Base-by-base conservation (phyloP, 2,329 filamentous ascomycete species). In the Hawksworthiomyces lignivorus region DNA sequence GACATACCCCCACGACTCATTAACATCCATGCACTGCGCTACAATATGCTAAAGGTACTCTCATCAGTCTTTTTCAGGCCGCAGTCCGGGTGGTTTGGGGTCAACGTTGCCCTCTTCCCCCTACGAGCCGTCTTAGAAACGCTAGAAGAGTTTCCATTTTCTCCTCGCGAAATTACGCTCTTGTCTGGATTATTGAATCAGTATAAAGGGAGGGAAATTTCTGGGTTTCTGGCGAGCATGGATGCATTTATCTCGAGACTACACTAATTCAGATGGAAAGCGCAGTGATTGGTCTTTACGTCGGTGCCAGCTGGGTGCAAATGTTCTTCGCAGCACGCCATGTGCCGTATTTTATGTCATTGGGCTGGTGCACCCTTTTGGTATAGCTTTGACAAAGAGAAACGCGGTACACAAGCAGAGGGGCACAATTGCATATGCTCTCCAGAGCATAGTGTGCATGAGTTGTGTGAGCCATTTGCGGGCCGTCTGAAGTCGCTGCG, bases 71-170 rank as follows among this genome's bases (percentile, higher is more conserved):
- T 32, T 12, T 39, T 39, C n/a, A n/a, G 19, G n/a, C 29, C 37
- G 5, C 9, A 4, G 15, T 24, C 37, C 15, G 14, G 41, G 22
- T 43, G 41, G 41, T 43, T 26, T 12, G 24, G 35, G 3, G 30
- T 39, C 24, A 43, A 43, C 18, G 22, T 43, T n/a, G 41, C 29
- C 10, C n/a, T 43, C 14, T 43, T 43, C 18, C 41, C 41, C n/a
- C 30, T 43, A 19, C 29, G 41, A 3, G 30, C 30, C 8, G 21
- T 33, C 14, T 14, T 43, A 8, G 28, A 26, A n/a, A 38, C 41
- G 2, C 10, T 32, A 7, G 27, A 22, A 18, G 18, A 12, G 7
- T 30, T 15, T 11, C 37, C 37, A 15, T 12, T 39, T 3, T 39
- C 37, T 18, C 37, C 37, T 8, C 28, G 28, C 10, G 37, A 39